Conservation (phyloP, 2,329 filamentous ascomycete species). For the Hypoxylon sp. region DNA sequence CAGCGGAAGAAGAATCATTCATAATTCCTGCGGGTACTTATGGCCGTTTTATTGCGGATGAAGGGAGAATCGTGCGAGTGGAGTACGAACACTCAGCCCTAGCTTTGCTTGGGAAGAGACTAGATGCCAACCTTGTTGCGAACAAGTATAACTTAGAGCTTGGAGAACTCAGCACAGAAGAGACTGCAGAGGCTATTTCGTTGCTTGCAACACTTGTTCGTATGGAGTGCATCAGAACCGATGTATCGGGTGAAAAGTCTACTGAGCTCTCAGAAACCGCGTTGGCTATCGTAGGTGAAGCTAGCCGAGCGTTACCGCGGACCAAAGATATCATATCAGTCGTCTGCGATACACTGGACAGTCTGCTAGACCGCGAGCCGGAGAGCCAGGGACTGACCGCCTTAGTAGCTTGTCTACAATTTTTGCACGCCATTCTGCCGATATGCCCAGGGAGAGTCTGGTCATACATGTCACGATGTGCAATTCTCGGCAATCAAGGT, state of each 20-base stretch:
- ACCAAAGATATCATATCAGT: slow-evolving; percentile 84
- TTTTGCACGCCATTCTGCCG: slow-evolving; percentile 79
- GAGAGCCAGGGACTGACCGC: slow-evolving; percentile 77
- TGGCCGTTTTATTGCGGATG: slow-evolving; percentile 82
- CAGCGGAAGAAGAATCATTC: slow-evolving; percentile 67
- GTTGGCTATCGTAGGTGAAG: slow-evolving; percentile 70
- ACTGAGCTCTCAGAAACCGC: slow-evolving; percentile 53
- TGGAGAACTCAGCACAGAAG: slow-evolving; percentile 69
- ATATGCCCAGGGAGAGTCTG: slow-evolving; percentile 88
- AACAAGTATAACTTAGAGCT: slow-evolving; percentile 68
- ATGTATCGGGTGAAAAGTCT: slow-evolving; percentile 41
- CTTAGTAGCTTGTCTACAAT: slow-evolving; percentile 80
- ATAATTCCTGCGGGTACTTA: slow-evolving; percentile 75
- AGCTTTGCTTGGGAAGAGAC: slow-evolving; percentile 81
- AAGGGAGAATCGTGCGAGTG: slow-evolving; percentile 80
- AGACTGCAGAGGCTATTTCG: slow-evolving; percentile 80
- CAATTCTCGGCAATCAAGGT: slow-evolving; percentile 82
- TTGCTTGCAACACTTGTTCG: slow-evolving; percentile 80
- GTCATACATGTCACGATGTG: slow-evolving; percentile 88
- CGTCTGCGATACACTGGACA: slow-evolving; percentile 88
- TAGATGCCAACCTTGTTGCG: slow-evolving; percentile 76
- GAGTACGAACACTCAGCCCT: slow-evolving; percentile 86
- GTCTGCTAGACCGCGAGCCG: slow-evolving; percentile 72
- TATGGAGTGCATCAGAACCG: slow-evolving; percentile 61
- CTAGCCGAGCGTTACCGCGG: slow-evolving; percentile 68